phyloP scores from a whole-genome alignment of 306 rosid genomes.

The Cercis canadensis region DNA sequence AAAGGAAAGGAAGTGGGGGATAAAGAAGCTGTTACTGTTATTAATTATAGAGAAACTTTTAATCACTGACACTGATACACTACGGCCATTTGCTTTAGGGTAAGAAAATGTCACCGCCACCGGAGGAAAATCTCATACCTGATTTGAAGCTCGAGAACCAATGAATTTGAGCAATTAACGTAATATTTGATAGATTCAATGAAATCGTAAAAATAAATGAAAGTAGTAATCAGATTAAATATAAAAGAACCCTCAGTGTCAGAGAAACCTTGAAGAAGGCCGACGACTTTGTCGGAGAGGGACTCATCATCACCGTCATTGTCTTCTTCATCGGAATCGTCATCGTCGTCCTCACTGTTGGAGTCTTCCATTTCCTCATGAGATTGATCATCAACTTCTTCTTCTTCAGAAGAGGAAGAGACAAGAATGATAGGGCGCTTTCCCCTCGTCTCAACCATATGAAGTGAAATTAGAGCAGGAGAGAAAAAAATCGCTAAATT shows the following conservation, averaged over 20 bases:
- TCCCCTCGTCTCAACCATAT: constrained; percentile 47
- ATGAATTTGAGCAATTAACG: background rate
- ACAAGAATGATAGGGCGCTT: constrained; percentile 39
- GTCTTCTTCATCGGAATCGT: constrained; percentile 10
- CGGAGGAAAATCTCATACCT: background rate
- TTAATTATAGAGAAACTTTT: too few relatives aligned
- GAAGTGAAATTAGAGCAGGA: too few relatives aligned
- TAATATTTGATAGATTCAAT: background rate
- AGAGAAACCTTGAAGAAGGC: constrained; percentile 58
- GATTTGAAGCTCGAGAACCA: background rate
- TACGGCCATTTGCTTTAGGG: too few relatives aligned
- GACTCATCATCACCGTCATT: constrained; percentile 43
- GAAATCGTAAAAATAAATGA: background rate
- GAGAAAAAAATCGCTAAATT: too few relatives aligned
- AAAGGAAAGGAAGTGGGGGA: too few relatives aligned
- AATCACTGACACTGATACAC: too few relatives aligned
- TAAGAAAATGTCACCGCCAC: too few relatives aligned
- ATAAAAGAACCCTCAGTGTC: constrained; percentile 8
- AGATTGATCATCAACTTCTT: constrained; percentile 10
- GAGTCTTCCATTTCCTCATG: constrained; percentile 1
- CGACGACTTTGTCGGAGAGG: constrained; percentile 50
- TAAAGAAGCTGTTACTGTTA: too few relatives aligned
- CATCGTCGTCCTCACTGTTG: constrained; percentile 25
- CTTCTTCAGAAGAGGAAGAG: constrained; percentile 47
- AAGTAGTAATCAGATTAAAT: background rate